Percentiles rank a stretch among this genome's conserved stretches.
These are phyloP conservation scores for Petunia axillaris DNA, from an alignment of 257 asterid species.

Conservation along the genomic window DNA sequence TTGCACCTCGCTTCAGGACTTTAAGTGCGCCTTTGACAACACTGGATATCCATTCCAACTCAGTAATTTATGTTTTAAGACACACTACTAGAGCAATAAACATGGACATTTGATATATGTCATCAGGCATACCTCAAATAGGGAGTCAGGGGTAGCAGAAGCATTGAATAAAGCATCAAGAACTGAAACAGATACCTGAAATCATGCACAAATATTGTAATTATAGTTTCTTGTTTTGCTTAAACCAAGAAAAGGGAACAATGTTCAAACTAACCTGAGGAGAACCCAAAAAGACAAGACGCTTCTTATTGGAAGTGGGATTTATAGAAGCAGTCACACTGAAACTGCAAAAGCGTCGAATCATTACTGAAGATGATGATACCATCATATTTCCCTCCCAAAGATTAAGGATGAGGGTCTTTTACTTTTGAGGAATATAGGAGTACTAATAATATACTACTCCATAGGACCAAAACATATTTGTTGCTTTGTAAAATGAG, in stretches of 20 bases:
- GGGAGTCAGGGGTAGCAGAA: slow-evolving; percentile 69
- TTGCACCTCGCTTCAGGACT: too few relatives aligned
- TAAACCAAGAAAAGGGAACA: slow-evolving; percentile 13
- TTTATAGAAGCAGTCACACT: slow-evolving; percentile 43
- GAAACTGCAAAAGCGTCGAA: slow-evolving; percentile 76
- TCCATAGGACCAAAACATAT: too few relatives aligned
- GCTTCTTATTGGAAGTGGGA: slow-evolving; percentile 54
- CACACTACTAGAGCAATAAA: neutral
- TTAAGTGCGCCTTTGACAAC: too few relatives aligned
- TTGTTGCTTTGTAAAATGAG: too few relatives aligned
- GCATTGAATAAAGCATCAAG: slow-evolving; percentile 77
- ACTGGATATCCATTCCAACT: too few relatives aligned
- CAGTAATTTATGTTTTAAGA: neutral
- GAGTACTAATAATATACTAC: neutral
- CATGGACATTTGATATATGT: neutral
- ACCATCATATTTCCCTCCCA: slow-evolving; percentile 36
- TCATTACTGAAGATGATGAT: slow-evolving; percentile 67
- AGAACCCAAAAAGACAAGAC: slow-evolving; percentile 77
- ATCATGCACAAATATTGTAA: neutral
- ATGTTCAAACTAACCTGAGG: slow-evolving; percentile 56
- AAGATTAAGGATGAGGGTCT: neutral
- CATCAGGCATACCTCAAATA: slow-evolving; percentile 51
- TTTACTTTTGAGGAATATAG: neutral
- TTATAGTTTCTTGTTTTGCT: neutral
- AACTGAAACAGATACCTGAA: slow-evolving; percentile 79